Base-by-base conservation (phyloP, 106 monocot species). In the Allium cepa region DNA sequence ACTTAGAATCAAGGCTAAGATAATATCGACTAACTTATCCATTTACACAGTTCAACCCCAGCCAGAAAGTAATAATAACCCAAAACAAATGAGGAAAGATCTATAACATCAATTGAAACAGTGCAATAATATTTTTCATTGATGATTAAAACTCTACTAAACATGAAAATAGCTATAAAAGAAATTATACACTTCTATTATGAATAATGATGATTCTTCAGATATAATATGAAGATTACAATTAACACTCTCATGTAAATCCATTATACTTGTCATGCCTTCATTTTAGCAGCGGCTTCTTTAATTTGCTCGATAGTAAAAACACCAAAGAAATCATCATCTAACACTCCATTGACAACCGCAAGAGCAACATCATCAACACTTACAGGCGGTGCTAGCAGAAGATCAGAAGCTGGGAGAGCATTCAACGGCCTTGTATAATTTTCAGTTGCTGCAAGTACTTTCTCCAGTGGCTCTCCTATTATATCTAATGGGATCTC, bases 251-350 rank as follows among this genome's bases (percentile, higher is more conserved):
- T 55, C 53, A 28, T 60, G 17, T 60, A 28, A 17, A 60, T 60
- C 60, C 10, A 26, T 22, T 18, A 22, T 22, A 26, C 60, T 17
- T 49, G 17, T 91, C 59, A 81, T 18, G 57, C 47, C 63, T 65
- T 82, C 49, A 79, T 82, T 68, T 87, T 94, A 12, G 84, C 73
- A 14, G 94, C 94, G 69, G 94, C 90, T 77, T 90, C 86, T 70
- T 82, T 94, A 73, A 94, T 94, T 70, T 90, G 94, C 67, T 94
- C 94, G 8, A 94, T 90, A 3, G 83, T 87, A 71, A 94, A 94
- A 17, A 94, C 80, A 7, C 94, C 94, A 56, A 94, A 94, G 66
- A 94, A 67, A 14, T 76, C 76, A 50, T 90, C 87, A 65, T 94
- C 94, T 5, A 69, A 10, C 15, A 90, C 78, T 10, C 84, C 90